Conservation (phyloP, 1,284 basidiomycete genomes). For the Pseudozyma hubeiensis region DNA sequence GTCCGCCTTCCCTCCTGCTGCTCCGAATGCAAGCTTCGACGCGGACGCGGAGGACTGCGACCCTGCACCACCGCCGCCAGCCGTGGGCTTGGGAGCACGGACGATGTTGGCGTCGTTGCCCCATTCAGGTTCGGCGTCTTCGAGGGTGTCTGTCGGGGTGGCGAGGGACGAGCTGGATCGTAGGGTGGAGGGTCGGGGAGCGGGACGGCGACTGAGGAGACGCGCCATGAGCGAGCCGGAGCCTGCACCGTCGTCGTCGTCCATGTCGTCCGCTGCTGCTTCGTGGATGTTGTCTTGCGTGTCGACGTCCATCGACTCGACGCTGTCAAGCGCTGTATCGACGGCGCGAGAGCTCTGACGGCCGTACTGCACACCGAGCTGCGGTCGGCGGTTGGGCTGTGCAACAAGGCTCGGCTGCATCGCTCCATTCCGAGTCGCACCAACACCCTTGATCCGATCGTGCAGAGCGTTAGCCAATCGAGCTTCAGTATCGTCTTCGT, state of each 20-base stretch:
- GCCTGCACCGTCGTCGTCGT: slow-evolving; percentile 10
- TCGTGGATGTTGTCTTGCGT: not conserved
- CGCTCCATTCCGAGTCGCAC: not conserved
- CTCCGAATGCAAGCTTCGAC: too few relatives aligned
- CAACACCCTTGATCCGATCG: slow-evolving; percentile 14
- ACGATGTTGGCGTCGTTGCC: slow-evolving; percentile 48
- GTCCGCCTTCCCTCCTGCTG: not conserved
- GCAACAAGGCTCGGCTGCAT: not conserved
- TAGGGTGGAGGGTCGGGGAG: not conserved
- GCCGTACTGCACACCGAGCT: slow-evolving; percentile 16
- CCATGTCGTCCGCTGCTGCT: not conserved
- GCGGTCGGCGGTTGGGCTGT: not conserved
- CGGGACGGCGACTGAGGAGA: not conserved
- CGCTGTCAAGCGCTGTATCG: not conserved
- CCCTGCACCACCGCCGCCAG: slow-evolving; percentile 3
- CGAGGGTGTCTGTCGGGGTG: slow-evolving; percentile 21
- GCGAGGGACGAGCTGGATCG: not conserved
- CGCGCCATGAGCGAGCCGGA: slow-evolving; percentile 25
- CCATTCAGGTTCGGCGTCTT: slow-evolving; percentile 49
- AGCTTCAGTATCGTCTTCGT: slow-evolving; percentile 20
- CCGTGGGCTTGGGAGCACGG: slow-evolving; percentile 30
- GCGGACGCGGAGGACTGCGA: not conserved
- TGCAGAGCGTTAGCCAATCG: slow-evolving; percentile 18
- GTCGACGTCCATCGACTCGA: slow-evolving; percentile 16
- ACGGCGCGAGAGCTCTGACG: slow-evolving; percentile 5